These are phyloP conservation scores for Lathyrus aphaca DNA, from an alignment of 306 rosid genomes.

Conservation along the genomic window DNA sequence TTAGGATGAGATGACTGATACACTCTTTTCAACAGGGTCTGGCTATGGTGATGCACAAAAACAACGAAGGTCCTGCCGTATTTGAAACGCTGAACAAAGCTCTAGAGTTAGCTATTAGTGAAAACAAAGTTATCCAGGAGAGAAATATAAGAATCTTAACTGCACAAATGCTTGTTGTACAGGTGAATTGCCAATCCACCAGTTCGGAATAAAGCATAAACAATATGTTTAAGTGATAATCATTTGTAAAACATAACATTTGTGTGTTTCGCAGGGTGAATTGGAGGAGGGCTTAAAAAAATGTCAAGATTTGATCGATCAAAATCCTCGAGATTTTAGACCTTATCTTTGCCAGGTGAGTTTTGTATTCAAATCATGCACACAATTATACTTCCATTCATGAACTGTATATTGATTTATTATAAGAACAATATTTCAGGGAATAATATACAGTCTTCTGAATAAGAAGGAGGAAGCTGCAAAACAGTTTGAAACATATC, in stretches of 20 bases:
- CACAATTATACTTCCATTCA: constrained; percentile 8
- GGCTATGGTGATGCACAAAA: constrained; percentile 90
- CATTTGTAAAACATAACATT: constrained; percentile 26
- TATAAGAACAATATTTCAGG: constrained; percentile 49
- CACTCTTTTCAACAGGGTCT: constrained; percentile 62
- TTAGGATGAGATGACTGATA: constrained; percentile 11
- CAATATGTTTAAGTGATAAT: constrained; percentile 9
- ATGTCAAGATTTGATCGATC: constrained; percentile 69
- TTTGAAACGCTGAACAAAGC: constrained; percentile 77
- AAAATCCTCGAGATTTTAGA: constrained; percentile 87
- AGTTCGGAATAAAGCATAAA: constrained; percentile 4
- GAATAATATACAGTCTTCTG: constrained; percentile 81
- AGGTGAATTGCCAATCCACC: constrained; percentile 50
- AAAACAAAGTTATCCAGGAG: constrained; percentile 72
- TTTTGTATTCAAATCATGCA: constrained; percentile 31
- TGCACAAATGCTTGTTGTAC: constrained; percentile 84
- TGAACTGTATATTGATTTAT: constrained; percentile 23
- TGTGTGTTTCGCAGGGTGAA: constrained; percentile 63
- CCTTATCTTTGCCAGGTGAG: constrained; percentile 93
- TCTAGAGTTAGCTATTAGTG: constrained; percentile 59
- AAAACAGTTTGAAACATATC: constrained; percentile 74
- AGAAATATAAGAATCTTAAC: constrained; percentile 84
- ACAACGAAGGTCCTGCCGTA: constrained; percentile 72
- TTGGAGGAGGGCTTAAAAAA: constrained; percentile 72
- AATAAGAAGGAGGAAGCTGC: constrained; percentile 80